A percentile compares a stretch with the other conserved stretches of the same genome.
Evolutionary conservation across 2,329 filamentous ascomycete genomes (phyloP).

Genomic region (Penicillium sp.): DNA sequence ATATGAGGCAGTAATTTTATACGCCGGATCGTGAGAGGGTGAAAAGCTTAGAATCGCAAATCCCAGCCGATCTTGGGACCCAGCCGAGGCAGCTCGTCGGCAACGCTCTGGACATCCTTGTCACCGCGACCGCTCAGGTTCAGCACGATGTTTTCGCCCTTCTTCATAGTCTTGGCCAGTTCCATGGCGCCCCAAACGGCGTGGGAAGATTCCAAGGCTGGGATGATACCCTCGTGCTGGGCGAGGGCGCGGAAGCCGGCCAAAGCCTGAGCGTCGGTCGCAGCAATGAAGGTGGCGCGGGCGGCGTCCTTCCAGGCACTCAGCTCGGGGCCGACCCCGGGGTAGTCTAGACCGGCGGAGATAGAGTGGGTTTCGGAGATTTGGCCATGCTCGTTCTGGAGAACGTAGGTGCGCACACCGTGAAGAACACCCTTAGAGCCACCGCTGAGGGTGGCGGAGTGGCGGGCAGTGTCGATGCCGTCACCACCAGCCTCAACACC

Average conservation of each 20-base stretch:
- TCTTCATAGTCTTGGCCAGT: constrained; percentile 85
- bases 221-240: constrained; percentile 93
- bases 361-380: constrained; percentile 94
- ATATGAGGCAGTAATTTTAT: background rate
- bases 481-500: constrained; percentile 96
- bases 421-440: constrained; percentile 91
- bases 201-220: constrained; percentile 88
- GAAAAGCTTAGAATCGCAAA: constrained; percentile 48
- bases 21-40: background rate
- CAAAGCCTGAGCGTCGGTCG: constrained; percentile 88
- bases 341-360: constrained; percentile 94
- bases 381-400: constrained; percentile 89
- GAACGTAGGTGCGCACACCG: constrained; percentile 90
- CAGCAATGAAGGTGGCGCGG: constrained; percentile 81
- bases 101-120: constrained; percentile 98
- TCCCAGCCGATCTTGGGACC: constrained; percentile 82
- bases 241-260: constrained; percentile 77
- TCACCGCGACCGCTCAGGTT: constrained; percentile 90
- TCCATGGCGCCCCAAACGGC: constrained; percentile 85
- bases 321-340: constrained; percentile 90
- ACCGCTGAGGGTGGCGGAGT: constrained; percentile 81
- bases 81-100: constrained; percentile 82
- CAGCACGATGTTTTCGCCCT: constrained; percentile 85
- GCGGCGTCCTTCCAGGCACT: constrained; percentile 86
- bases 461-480: constrained; percentile 76